Evolutionary conservation across 1,284 basidiomycete genomes (phyloP).

Genomic region (Omphalotus olearius): DNA sequence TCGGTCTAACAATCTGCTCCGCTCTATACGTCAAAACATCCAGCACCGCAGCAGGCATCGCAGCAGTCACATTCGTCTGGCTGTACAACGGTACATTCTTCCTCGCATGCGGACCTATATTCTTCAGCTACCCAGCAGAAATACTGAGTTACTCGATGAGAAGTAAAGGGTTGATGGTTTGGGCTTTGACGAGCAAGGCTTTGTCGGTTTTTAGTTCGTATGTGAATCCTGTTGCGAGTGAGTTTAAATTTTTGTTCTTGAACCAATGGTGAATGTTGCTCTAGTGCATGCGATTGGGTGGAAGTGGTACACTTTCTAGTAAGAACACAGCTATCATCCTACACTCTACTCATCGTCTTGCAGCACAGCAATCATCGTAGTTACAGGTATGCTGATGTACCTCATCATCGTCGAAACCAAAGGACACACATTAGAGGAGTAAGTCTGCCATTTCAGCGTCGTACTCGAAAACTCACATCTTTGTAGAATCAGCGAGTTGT

Average conservation of each 20-base stretch:
- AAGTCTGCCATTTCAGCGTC: background rate
- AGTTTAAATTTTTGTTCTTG: no score
- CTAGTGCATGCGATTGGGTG: slow-evolving; percentile 10
- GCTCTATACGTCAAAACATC: slow-evolving; percentile 10
- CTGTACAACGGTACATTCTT: slow-evolving; percentile 15
- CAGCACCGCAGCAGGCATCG: slow-evolving; percentile 11
- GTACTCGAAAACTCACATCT: no score
- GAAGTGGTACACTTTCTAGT: slow-evolving; percentile 15
- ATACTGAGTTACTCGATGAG: slow-evolving; percentile 14
- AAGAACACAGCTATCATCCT: background rate
- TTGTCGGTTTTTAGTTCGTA: slow-evolving; percentile 13
- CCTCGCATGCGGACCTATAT: slow-evolving; percentile 13
- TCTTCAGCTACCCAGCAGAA: slow-evolving; percentile 14
- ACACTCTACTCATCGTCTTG: background rate
- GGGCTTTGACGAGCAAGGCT: slow-evolving; percentile 6
- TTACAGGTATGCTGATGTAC: slow-evolving; percentile 8
- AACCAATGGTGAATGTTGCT: background rate
- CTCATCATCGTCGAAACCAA: slow-evolving; percentile 14
- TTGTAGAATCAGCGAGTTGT: slow-evolving; percentile 12
- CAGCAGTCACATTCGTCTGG: slow-evolving; percentile 14
- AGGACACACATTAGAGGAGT: slow-evolving; percentile 16
- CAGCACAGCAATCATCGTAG: slow-evolving; percentile 28
- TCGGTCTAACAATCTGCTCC: slow-evolving; percentile 11
- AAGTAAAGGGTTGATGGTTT: slow-evolving; percentile 13
- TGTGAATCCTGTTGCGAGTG: slow-evolving; percentile 13